Base-by-base conservation (phyloP, 2,329 filamentous ascomycete genomes). In the Albophoma yamanashiensis region DNA sequence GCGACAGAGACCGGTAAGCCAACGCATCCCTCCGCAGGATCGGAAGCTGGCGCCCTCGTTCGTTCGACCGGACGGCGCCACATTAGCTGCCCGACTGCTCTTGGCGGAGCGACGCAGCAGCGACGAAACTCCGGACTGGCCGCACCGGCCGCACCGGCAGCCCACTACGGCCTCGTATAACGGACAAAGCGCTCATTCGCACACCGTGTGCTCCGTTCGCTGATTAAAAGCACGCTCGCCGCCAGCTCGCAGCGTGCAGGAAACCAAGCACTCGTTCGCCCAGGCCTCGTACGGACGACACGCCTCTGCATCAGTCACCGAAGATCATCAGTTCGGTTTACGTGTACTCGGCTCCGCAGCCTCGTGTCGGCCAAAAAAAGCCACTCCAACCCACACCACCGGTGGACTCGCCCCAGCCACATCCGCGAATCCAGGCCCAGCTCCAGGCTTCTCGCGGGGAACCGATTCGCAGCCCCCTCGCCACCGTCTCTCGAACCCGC, bases 21-120 rank as follows among this genome's bases (percentile, higher is more conserved):
- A 34, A 20, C 42, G 42, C 40, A 36, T 55, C 36, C 42, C 62
- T 63, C 63, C 61, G 62, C 63, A 61, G 63, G 60, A 56, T 63
- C 61, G 62, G 62, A 63, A 61, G 42, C 43, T 22, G 34, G 34
- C 34, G 27, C 40, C 15, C 38, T 40, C 58, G 31, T 31, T 38
- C 31, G 38, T 15, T 34, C 31, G 50, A 36, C 43, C 40, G 52
- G 39, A 55, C 60, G 60, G 62, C 55, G 58, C 60, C 53, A 56
- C 45, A 39, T n/a, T 36, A 56, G 53, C 53, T 15, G 34, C n/a
- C 34, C n/a, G n/a, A 39, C 22, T 42, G 57, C 50, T 45, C 38
- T 43, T 56, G 25, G 62, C 56, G 56, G 57, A 62, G 59, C 38
- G 4, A 14, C 27, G 27, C 27, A 31, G 27, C 38, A 12, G 4